phyloP scores from a whole-genome alignment of 192 early-diverging fungal species.

The Coemansia sp. region DNA sequence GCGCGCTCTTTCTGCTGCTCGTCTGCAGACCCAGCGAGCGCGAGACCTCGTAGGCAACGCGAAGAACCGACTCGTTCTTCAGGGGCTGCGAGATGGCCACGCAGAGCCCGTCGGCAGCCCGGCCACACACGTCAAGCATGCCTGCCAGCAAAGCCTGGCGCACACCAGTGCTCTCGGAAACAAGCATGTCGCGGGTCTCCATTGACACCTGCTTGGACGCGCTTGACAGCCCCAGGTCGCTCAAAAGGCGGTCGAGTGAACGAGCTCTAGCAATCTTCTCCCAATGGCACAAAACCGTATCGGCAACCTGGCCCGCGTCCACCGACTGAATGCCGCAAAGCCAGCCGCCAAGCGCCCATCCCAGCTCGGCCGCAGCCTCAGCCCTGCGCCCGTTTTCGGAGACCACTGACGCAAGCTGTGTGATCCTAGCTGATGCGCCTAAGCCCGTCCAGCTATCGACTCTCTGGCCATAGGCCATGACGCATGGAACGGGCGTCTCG shows the following conservation, averaged over 20 bases:
- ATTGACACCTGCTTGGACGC: constrained; percentile 6
- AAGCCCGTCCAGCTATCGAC: constrained; percentile 18
- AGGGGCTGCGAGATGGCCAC: constrained; percentile 27
- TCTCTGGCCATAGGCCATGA: constrained; percentile 32
- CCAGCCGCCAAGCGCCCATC: constrained; percentile 52
- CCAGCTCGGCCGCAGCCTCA: constrained; percentile 1
- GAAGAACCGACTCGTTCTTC: constrained; percentile 27
- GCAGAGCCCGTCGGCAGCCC: constrained; percentile 15
- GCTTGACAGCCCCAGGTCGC: constrained; percentile 9
- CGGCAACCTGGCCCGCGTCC: constrained; percentile 2
- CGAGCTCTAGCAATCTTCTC: background rate
- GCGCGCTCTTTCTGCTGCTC: constrained; percentile 18
- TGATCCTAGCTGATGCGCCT: background rate
- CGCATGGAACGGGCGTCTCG: constrained; percentile 43
- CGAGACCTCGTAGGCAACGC: constrained; percentile 43
- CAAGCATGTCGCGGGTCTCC: constrained; percentile 27
- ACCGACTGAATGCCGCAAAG: constrained; percentile 14
- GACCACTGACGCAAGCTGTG: background rate
- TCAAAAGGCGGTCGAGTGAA: constrained; percentile 9
- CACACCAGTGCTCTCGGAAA: constrained; percentile 13
- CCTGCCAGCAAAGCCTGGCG: constrained; percentile 37
- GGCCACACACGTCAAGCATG: constrained; percentile 39
- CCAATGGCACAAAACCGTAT: constrained; percentile 33
- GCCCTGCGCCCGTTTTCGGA: background rate
- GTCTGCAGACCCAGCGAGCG: constrained; percentile 45